A percentile compares a stretch with the other conserved stretches of the same genome.
phyloP scores from a whole-genome alignment of 2,329 filamentous ascomycete genomes.

The Ophiostoma perfectum region DNA sequence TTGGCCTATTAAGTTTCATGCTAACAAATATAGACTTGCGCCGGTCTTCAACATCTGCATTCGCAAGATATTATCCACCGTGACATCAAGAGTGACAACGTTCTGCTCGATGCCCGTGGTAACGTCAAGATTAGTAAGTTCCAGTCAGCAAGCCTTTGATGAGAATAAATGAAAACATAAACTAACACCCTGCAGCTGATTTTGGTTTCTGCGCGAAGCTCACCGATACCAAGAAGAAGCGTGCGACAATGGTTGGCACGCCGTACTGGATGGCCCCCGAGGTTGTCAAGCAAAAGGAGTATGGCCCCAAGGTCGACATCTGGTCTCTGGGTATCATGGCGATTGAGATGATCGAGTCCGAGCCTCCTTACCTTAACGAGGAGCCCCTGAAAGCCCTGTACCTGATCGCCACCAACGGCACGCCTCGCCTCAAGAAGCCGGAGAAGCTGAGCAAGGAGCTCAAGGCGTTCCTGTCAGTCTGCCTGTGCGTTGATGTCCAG shows the following conservation, averaged over 20 bases:
- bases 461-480: conserved; percentile 94
- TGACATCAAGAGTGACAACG: conserved; percentile 99
- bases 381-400: conserved; percentile 96
- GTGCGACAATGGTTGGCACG: conserved; percentile 97
- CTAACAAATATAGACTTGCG: conserved; percentile 66
- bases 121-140: conserved; percentile 95
- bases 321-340: conserved; percentile 99
- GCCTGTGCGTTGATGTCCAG: conserved; percentile 93
- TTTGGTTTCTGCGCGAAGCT: conserved; percentile 99
- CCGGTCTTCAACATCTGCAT: conserved; percentile 88
- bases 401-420: conserved; percentile 96
- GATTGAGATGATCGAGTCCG: conserved; percentile 99
- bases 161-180: neutral
- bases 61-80: conserved; percentile 96
- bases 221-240: conserved; percentile 92
- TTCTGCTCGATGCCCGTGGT: conserved; percentile 85
- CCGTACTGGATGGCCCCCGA: conserved; percentile 99
- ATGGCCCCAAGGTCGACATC: conserved; percentile 96
- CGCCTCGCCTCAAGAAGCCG: conserved; percentile 92
- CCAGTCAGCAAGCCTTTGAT: neutral
- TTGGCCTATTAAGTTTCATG: neutral
- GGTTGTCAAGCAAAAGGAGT: conserved; percentile 98
- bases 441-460: conserved; percentile 97
- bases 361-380: conserved; percentile 96
- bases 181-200: conserved; percentile 58